Base-by-base conservation (phyloP, 2,329 filamentous ascomycete genomes). In the Rutstroemia sp. region DNA sequence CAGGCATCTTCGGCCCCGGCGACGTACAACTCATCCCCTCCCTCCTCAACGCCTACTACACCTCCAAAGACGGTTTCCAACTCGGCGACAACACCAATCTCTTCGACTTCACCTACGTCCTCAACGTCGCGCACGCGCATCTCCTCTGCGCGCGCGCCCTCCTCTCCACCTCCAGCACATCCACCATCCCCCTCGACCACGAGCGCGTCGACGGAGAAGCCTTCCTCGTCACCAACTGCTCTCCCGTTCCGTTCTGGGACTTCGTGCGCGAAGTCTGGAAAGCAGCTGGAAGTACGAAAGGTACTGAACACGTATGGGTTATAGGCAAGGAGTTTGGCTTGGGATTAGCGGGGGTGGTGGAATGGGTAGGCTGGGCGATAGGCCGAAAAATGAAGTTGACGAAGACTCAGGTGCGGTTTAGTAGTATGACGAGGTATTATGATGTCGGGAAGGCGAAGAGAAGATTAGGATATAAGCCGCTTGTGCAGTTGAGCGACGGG, bases 1-100 rank as follows among this genome's bases (percentile, higher is more conserved):
- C 90, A 12, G 89, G 89, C 63, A 95, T 97, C 71, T 89, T 96
- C 68, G 92, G 92, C 66, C 89, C 94, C 68, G 89, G 89, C 65
- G 94, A 99, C 74, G 82, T 83, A 53, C 87, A 91, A 68, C 73
- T 86, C 14, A 82, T 92, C 37, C 82, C 85, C 61, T 83, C 86
- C 64, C 80, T 96, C 60, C 77, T 95, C 66, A 80, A 84, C 60
- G 83, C 88, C 65, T 87, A 87, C 69, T 77, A 78, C 58, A 78
- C 82, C 60, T 78, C 81, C 65, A 84, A 88, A 61, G 86, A 89
- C 39, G 81, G 81, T 60, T 83, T 94, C 69, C 88, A 96, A 71
- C 80, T 97, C 21, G 94, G 94, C 63, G 73, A 82, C n/a, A 84
- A 84, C 62, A 75, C 76, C 58, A 88, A 88, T 64, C 73, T 89